phyloP scores from a whole-genome alignment of 495 filamentous ascomycete species.

The Daldinia concentrica region DNA sequence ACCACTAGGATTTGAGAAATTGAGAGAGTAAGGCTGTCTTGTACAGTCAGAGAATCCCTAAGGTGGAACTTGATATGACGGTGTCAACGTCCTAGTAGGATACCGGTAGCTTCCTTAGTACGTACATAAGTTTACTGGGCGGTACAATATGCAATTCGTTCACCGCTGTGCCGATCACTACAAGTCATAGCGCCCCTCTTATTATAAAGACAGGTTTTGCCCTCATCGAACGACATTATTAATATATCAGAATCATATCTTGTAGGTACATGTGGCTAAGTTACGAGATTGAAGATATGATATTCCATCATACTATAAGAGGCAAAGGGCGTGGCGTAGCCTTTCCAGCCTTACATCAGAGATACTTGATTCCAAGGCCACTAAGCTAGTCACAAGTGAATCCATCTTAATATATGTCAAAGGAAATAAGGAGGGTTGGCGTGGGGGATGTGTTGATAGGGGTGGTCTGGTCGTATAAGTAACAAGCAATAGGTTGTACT shows the following conservation, averaged over 20 bases:
- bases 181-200: background rate
- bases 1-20: too few relatives aligned
- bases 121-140: background rate
- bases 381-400: background rate
- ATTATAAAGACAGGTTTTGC: background rate
- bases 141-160: background rate
- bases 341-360: background rate
- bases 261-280: background rate
- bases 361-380: background rate
- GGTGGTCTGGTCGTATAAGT: background rate
- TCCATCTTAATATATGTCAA: background rate
- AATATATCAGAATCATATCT: background rate
- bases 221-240: background rate
- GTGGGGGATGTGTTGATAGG: background rate
- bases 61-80: background rate
- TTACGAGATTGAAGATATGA: background rate
- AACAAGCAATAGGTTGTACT: background rate
- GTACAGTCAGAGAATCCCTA: background rate
- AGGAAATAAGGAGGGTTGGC: background rate
- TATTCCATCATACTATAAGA: background rate
- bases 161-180: background rate
- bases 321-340: conserved; percentile 7
- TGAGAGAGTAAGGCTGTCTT: too few relatives aligned
- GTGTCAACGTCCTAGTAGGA: background rate
- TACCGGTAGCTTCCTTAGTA: background rate